A percentile compares a stretch with the other conserved stretches of the same genome.
Evolutionary conservation across 2,329 filamentous ascomycete genomes (phyloP).

Genomic region (Aureobasidium sp.): DNA sequence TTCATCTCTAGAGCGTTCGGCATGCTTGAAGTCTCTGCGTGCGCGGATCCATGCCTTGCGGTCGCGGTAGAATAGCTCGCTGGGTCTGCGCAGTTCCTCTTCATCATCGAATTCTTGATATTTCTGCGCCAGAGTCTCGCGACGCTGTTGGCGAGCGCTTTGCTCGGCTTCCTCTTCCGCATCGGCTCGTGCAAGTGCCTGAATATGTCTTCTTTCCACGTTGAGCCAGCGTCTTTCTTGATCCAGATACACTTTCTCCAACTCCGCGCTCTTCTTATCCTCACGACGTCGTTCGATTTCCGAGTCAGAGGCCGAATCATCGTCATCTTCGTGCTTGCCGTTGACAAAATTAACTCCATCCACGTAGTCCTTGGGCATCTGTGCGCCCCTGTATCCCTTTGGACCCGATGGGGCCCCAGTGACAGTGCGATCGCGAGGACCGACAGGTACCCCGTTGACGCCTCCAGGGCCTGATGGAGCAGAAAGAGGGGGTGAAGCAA

Average conservation of each 20-base stretch:
- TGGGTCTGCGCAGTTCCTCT: constrained; percentile 55
- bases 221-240: constrained; percentile 87
- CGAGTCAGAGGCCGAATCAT: constrained; percentile 77
- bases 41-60: constrained; percentile 77
- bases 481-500: constrained; percentile 59
- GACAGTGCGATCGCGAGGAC: constrained; percentile 58
- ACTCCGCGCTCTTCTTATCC: constrained; percentile 63
- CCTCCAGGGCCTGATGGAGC: constrained; percentile 47
- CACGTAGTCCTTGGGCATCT: constrained; percentile 63
- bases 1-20: constrained; percentile 73
- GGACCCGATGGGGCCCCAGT: constrained; percentile 68
- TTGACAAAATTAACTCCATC: constrained; percentile 78
- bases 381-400: constrained; percentile 47
- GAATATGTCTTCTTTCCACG: constrained; percentile 72
- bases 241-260: constrained; percentile 73
- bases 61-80: constrained; percentile 86
- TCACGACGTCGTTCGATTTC: constrained; percentile 68
- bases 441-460: constrained; percentile 68
- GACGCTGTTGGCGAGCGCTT: constrained; percentile 53
- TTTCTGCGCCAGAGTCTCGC: constrained; percentile 60
- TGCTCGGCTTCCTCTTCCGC: constrained; percentile 70
- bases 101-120: constrained; percentile 86
- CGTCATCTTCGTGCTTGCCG: constrained; percentile 71
- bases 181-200: constrained; percentile 76
- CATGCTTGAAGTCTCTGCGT: constrained; percentile 60